phyloP scores from a whole-genome alignment of 1,284 basidiomycete species.

The Ustilago hordei region DNA sequence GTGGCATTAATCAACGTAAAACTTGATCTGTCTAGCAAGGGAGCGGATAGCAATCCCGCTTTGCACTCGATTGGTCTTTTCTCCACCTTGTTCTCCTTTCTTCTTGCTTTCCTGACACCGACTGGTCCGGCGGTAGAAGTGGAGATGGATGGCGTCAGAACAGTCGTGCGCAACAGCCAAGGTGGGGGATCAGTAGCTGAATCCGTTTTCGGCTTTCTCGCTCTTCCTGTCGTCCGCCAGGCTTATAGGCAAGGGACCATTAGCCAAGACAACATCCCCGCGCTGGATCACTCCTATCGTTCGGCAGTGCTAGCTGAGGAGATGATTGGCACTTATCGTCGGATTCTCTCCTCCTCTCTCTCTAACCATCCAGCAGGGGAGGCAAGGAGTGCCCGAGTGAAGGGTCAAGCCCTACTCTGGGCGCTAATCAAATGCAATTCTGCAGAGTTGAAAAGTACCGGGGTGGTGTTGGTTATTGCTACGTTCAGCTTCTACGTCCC shows the following conservation, averaged over 20 bases:
- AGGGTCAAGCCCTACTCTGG: constrained; percentile 16
- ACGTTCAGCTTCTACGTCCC: constrained; percentile 37
- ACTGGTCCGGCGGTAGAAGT: constrained; percentile 18
- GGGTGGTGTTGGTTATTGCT: constrained; percentile 17
- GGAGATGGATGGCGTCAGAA: constrained; percentile 1
- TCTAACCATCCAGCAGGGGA: not conserved
- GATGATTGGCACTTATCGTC: constrained; percentile 32
- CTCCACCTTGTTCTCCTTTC: not conserved
- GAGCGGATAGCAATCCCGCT: constrained; percentile 6
- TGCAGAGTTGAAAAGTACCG: constrained; percentile 2
- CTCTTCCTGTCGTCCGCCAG: constrained; percentile 17
- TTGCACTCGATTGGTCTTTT: constrained; percentile 13
- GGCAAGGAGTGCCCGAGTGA: constrained; percentile 6
- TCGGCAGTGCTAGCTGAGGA: constrained; percentile 27
- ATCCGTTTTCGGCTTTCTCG: constrained; percentile 18
- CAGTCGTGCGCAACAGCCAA: constrained; percentile 7
- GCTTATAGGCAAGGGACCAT: constrained; percentile 9
- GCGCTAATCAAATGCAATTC: constrained; percentile 29
- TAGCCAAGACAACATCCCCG: constrained; percentile 29
- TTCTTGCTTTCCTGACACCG: constrained; percentile 16
- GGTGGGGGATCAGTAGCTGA: constrained; percentile 33
- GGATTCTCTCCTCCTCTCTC: constrained; percentile 10
- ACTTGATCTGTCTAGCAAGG: not conserved
- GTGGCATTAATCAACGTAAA: constrained; percentile 21
- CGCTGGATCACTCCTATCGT: constrained; percentile 25